Conservation (phyloP, 345 rosid species). For the Gossypium mustelinum region DNA sequence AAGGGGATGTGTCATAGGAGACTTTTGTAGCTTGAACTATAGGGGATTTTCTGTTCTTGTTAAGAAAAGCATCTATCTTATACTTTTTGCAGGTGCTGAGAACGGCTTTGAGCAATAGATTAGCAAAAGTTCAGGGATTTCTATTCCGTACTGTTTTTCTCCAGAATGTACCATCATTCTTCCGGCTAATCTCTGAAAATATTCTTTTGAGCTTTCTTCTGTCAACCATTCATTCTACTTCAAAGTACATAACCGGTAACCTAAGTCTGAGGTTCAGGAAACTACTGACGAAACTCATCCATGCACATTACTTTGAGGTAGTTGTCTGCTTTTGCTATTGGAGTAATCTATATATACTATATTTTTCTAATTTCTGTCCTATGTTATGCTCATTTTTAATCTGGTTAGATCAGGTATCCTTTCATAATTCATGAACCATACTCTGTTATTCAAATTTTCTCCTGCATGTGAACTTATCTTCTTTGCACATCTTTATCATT, state of each 20-base stretch:
- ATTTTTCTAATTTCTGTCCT: neutral
- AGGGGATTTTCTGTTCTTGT: constrained; percentile 6
- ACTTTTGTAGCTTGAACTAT: neutral
- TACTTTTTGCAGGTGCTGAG: constrained; percentile 60
- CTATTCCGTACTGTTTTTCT: constrained; percentile 95
- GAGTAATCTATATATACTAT: neutral
- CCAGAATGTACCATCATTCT: constrained; percentile 76
- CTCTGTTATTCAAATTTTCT: neutral
- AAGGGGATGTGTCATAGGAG: neutral
- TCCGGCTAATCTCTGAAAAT: constrained; percentile 84
- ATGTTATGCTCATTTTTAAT: neutral
- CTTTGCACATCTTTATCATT: neutral
- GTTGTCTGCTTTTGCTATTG: neutral
- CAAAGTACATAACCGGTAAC: constrained; percentile 82
- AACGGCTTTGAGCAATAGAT: constrained; percentile 86
- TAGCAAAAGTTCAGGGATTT: constrained; percentile 98
- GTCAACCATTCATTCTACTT: constrained; percentile 78
- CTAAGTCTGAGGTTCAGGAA: constrained; percentile 87
- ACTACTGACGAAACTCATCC: constrained; percentile 86
- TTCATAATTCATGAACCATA: neutral
- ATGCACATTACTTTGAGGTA: constrained; percentile 87
- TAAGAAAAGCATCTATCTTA: constrained; percentile 2
- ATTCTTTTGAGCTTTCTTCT: constrained; percentile 81
- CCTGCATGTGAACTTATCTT: neutral
- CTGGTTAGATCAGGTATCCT: neutral